These are phyloP conservation scores for Volvariella volvacea DNA, from an alignment of 1,284 basidiomycete species.

Conservation along the genomic window DNA sequence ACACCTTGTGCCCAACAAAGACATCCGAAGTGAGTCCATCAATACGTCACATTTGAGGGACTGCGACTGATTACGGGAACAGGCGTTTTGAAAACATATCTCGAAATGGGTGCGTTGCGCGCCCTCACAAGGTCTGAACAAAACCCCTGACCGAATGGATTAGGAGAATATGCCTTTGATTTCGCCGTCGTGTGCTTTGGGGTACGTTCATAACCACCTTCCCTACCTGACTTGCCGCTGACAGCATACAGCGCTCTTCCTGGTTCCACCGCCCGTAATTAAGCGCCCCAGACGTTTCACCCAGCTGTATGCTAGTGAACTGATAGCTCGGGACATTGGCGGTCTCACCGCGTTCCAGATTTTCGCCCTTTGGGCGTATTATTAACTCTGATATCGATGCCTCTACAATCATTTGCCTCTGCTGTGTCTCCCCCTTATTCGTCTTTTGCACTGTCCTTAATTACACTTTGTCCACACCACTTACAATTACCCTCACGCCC, in stretches of 20 bases:
- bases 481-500: too few species aligned
- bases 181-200: constrained; percentile 77
- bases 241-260: constrained; percentile 49
- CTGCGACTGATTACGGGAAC: constrained; percentile 8
- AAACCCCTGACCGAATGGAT: neutral
- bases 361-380: too few species aligned
- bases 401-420: too few species aligned
- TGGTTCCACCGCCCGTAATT: constrained; percentile 54
- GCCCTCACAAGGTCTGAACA: neutral
- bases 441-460: too few species aligned
- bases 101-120: constrained; percentile 59
- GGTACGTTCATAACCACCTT: constrained; percentile 35
- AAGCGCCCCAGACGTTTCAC: too few species aligned
- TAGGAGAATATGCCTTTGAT: constrained; percentile 78
- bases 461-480: too few species aligned
- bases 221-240: constrained; percentile 7
- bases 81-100: constrained; percentile 70
- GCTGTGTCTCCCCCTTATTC: too few species aligned
- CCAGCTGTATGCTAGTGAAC: too few species aligned
- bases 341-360: too few species aligned
- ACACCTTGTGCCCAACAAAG: constrained; percentile 73
- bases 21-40: constrained; percentile 72
- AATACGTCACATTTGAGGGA: neutral
- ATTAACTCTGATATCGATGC: too few species aligned
- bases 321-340: too few species aligned